Base-by-base conservation (phyloP, 768 basidiomycete genomes). In the Tylopilus sp. region DNA sequence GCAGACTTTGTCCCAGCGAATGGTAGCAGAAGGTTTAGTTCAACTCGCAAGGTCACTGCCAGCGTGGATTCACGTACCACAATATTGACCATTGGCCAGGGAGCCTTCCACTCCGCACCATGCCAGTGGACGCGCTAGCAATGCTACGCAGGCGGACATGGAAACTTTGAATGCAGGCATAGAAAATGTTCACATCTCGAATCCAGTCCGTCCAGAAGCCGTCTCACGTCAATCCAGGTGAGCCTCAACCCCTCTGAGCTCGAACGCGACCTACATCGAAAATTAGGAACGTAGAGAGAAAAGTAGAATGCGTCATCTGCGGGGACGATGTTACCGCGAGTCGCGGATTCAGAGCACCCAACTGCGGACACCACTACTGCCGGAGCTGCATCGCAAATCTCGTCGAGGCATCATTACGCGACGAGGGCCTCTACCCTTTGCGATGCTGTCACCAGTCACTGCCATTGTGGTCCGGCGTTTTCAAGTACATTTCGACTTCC, bases 401-500 rank as follows among this genome's bases (percentile, higher is more conserved):
- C 30, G 75, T 77, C 17, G 61, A 72, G 42, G 52, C 74, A 0
- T 74, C 76, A 21, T 71, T 72, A 12, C 69, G 65, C 4, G 82
- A 84, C 56, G 83, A 84, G 54, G 70, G 76, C 0, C 72, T 83
- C 5, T 75, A 74, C 50, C 82, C 83, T 0, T 69, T 80, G 10
- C 73, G 76, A 31, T 84, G 81, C 59, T 84, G 81, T 62, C 62
- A 71, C 26, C 58, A 70, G 30, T 62, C 63, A 0, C 68, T 82
- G 36, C 66, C 73, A 2, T 46, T 66, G 22, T 45, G 38, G 14
- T 49, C 42, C 0, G 56, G 57, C 12, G 40, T 77, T 16, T 52
- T 55, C 10, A 62, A 50, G 7, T 71, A 75, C 43, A 65, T 80
- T 12, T 56, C 70, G 1, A 0, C 42, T 3, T 42, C 55, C 37